A percentile compares a stretch with the other conserved stretches of the same genome.
Evolutionary conservation across 345 rosid genomes (phyloP).

Genomic region (Rhizophora apiculata): DNA sequence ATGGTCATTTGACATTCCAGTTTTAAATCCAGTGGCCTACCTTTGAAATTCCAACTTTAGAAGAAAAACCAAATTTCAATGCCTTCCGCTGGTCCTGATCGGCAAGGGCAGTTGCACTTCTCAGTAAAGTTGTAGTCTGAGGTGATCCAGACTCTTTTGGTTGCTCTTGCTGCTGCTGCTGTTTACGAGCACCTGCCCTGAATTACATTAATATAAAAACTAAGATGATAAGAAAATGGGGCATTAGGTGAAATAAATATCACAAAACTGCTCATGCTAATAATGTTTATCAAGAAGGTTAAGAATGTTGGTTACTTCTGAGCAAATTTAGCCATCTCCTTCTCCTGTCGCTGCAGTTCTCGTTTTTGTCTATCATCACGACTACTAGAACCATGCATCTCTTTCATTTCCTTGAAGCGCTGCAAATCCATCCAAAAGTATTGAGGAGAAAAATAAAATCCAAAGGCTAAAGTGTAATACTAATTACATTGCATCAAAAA

Average conservation of each 20-base stretch:
- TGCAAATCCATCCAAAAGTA: conserved; percentile 29
- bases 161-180: conserved; percentile 39
- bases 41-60: conserved; percentile 66
- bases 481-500: neutral
- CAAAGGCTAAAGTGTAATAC: neutral
- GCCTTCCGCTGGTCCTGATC: conserved; percentile 79
- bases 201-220: conserved; percentile 5
- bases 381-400: conserved; percentile 75
- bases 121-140: conserved; percentile 30
- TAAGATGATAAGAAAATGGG: neutral
- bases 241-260: neutral
- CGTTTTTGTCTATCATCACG: conserved; percentile 94
- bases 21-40: conserved; percentile 29
- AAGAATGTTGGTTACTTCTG: conserved; percentile 30
- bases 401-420: conserved; percentile 97
- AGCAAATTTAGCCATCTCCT: conserved; percentile 83
- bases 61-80: conserved; percentile 85
- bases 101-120: conserved; percentile 42
- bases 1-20: neutral
- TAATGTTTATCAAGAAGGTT: conserved; percentile 8
- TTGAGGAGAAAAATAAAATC: neutral
- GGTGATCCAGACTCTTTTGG: conserved; percentile 44
- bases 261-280: neutral
- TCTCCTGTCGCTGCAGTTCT: conserved; percentile 85
- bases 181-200: conserved; percentile 86